A percentile compares a stretch with the other conserved stretches of the same genome.
Evolutionary conservation across 495 filamentous ascomycete genomes (phyloP).

Genomic region (Cercophora scortea): DNA sequence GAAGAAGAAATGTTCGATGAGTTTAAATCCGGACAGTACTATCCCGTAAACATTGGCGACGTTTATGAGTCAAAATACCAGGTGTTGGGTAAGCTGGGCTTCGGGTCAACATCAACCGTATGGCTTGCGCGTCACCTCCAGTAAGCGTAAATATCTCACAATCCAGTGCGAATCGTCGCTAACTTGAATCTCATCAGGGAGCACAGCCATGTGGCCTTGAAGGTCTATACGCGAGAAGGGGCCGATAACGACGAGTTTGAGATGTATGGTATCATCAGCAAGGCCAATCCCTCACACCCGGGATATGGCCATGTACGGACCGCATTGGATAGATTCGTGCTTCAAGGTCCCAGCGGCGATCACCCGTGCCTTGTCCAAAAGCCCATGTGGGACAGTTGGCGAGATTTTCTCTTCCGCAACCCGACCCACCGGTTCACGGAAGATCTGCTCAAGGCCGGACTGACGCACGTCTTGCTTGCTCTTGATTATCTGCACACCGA

Average conservation of each 20-base stretch:
- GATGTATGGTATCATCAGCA: constrained; percentile 26
- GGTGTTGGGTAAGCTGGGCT: constrained; percentile 46
- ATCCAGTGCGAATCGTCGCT: too few species aligned
- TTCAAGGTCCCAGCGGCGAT: constrained; percentile 28
- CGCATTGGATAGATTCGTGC: constrained; percentile 32
- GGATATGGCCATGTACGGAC: constrained; percentile 29
- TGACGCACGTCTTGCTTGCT: constrained; percentile 27
- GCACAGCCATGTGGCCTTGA: constrained; percentile 32
- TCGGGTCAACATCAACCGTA: constrained; percentile 44
- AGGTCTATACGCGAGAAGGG: constrained; percentile 25
- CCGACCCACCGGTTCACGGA: constrained; percentile 18
- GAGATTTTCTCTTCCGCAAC: constrained; percentile 21
- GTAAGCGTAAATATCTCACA: too few species aligned
- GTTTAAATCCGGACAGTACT: constrained; percentile 37
- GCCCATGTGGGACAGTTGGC: constrained; percentile 32
- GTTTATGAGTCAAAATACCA: constrained; percentile 39
- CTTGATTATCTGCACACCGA: constrained; percentile 38
- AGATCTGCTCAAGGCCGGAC: constrained; percentile 22
- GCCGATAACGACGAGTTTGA: constrained; percentile 26
- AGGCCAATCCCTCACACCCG: constrained; percentile 22
- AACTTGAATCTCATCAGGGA: constrained; percentile 1
- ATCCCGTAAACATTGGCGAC: constrained; percentile 44
- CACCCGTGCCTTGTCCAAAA: constrained; percentile 38
- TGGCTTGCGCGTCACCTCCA: constrained; percentile 46
- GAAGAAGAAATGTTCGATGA: constrained; percentile 37